Base-by-base conservation (phyloP, 108 stramenopile species). In the Nannochloropsis granulata region DNA sequence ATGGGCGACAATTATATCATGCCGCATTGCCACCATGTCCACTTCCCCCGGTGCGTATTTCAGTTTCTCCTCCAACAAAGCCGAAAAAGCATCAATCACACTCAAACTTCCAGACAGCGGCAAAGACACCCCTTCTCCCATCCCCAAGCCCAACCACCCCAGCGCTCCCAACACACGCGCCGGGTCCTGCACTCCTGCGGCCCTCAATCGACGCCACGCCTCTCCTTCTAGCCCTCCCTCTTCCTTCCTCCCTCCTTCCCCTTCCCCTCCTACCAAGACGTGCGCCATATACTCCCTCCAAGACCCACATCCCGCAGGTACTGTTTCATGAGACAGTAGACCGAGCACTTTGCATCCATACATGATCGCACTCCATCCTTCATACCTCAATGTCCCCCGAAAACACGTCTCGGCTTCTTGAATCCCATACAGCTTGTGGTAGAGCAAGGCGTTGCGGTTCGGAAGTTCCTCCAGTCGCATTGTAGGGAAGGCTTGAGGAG, bases 351-450 rank as follows among this genome's bases (percentile, higher is more conserved):
- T 86, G 78, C 93, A 88, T 12, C 89, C 92, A 79, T 88, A 45
- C 90, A 94, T 89, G 78, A 92, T 44, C 44, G 81, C 78, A 23
- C 92, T 92, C 85, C 93, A 96, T 14, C 94, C 94, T 25, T 86
- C 79, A 88, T 93, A 96, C 23, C 94, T 90, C 12, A 96, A 88
- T 13, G 95, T 96, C n/a, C 94, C 95, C 43, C 94, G 90, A 84
- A 93, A 96, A 46, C 93, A 84, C 44, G 90, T 91, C 44, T 81
- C 81, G 14, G 91, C 92, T 78, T 83, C 90, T 25, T 89, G 87
- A 83, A 96, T 93, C 0, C 93, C 93, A 88, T 95, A 96, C 24
- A 89, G 90, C 13, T 88, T 85, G 43, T 89, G 88, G 84, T 95
- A 96, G 16, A 85, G 78, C 24, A 93, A 81, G 43, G 93, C 92